A percentile compares a stretch with the other conserved stretches of the same genome.
Evolutionary conservation across 192 early-diverging fungal species (phyloP).

Genomic region (Dissophora globulifera): DNA sequence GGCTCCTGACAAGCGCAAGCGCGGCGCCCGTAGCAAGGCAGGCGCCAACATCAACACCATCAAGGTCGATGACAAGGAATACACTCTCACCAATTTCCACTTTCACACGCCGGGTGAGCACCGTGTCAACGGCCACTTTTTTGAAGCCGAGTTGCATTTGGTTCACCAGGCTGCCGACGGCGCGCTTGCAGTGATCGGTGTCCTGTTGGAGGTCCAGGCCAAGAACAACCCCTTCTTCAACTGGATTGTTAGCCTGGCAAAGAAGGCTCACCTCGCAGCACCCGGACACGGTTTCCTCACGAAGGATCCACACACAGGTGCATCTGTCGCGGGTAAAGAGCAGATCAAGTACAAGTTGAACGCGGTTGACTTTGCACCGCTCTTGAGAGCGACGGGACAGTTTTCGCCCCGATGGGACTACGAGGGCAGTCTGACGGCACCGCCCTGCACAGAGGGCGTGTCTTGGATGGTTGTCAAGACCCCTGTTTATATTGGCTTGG

Average conservation of each 20-base stretch:
- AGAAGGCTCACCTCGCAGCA: slow-evolving; percentile 10
- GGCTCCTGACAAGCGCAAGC: background rate
- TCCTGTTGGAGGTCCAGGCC: slow-evolving; percentile 57
- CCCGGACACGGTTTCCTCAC: slow-evolving; percentile 6
- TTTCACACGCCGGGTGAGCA: slow-evolving; percentile 74
- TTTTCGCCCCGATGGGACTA: slow-evolving; percentile 56
- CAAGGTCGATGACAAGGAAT: slow-evolving; percentile 41
- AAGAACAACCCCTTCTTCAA: slow-evolving; percentile 50
- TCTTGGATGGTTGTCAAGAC: slow-evolving; percentile 60
- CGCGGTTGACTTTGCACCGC: slow-evolving; percentile 5
- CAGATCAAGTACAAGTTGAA: slow-evolving; percentile 29
- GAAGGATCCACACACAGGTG: slow-evolving; percentile 8
- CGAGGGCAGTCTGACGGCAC: slow-evolving; percentile 68
- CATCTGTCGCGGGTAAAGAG: background rate
- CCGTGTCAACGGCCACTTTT: slow-evolving; percentile 43
- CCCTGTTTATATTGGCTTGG: slow-evolving; percentile 34
- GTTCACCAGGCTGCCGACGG: slow-evolving; percentile 57
- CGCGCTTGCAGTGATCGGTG: slow-evolving; percentile 57
- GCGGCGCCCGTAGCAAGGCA: too few relatives aligned
- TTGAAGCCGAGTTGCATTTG: slow-evolving; percentile 62
- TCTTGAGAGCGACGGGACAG: slow-evolving; percentile 1
- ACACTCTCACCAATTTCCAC: slow-evolving; percentile 64
- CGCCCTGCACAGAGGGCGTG: slow-evolving; percentile 72
- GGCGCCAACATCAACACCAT: slow-evolving; percentile 16
- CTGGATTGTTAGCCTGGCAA: slow-evolving; percentile 22